Evolutionary conservation across 441 rosid genomes (phyloP).

Genomic region (Corymbia calophylla): DNA sequence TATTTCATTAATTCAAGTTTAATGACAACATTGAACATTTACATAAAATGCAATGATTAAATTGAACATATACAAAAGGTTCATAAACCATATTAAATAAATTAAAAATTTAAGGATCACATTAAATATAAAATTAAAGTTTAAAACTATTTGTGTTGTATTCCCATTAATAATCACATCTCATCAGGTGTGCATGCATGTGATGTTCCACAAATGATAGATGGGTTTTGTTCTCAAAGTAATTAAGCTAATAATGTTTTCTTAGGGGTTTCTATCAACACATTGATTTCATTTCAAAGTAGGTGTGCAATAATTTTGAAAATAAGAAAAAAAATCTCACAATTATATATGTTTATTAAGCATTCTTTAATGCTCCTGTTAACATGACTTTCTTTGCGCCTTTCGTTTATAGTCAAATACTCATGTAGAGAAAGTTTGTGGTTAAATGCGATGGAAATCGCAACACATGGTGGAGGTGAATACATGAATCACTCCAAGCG

Average conservation of each 20-base stretch:
- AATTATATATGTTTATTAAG: background rate
- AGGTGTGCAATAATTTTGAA: background rate
- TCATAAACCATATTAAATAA: accelerated
- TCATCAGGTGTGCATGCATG: background rate
- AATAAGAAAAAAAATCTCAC: background rate
- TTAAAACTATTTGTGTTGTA: too few relatives aligned
- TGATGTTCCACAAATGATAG: background rate
- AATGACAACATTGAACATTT: background rate
- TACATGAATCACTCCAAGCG: too few relatives aligned
- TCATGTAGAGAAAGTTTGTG: background rate
- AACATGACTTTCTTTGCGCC: background rate
- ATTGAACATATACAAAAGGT: too few relatives aligned
- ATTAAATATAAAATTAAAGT: accelerated
- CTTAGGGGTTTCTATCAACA: background rate
- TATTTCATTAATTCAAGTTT: too few relatives aligned
- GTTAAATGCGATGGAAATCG: background rate
- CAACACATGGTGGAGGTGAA: too few relatives aligned
- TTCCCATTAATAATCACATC: background rate
- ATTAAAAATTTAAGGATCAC: background rate
- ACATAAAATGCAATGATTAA: background rate
- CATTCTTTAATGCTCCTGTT: background rate
- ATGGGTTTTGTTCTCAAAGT: background rate
- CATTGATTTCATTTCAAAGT: background rate
- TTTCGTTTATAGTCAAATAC: background rate
- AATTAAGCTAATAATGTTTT: background rate